phyloP scores from a whole-genome alignment of 2,329 filamentous ascomycete genomes.

The Cyclaneusma minus region DNA sequence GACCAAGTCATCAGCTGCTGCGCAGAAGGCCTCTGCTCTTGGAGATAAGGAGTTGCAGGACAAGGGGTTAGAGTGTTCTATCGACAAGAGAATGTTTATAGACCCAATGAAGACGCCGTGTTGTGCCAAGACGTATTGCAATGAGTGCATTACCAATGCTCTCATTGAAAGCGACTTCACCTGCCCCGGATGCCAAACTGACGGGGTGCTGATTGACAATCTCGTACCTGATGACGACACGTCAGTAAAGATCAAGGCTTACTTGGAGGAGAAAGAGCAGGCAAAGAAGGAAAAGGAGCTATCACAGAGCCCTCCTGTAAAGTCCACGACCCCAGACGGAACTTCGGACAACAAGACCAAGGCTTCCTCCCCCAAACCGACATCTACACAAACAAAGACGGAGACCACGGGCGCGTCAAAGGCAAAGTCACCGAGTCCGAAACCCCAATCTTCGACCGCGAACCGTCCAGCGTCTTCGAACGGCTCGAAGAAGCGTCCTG shows the following conservation, averaged over 20 bases:
- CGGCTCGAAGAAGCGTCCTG: constrained; percentile 62
- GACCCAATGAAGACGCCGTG: constrained; percentile 98
- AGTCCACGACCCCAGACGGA: constrained; percentile 16
- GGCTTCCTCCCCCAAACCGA: constrained; percentile 14
- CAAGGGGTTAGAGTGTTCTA: constrained; percentile 77
- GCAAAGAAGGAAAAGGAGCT: constrained; percentile 23
- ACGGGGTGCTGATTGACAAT: constrained; percentile 87
- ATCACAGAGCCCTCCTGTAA: constrained; percentile 30
- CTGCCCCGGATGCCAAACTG: constrained; percentile 81
- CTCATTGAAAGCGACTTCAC: constrained; percentile 96
- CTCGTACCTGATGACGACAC: constrained; percentile 70
- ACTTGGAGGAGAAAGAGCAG: constrained; percentile 40
- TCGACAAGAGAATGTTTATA: constrained; percentile 97
- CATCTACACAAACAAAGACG: constrained; percentile 13
- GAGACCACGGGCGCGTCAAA: too few species aligned
- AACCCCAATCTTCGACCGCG: constrained; percentile 11
- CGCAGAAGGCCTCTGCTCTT: constrained; percentile 60
- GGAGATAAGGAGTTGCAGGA: constrained; percentile 80
- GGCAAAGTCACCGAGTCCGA: constrained; percentile 17
- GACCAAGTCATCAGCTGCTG: constrained; percentile 69
- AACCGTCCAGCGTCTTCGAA: constrained; percentile 11
- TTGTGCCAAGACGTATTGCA: constrained; percentile 96
- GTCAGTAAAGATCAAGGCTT: constrained; percentile 63
- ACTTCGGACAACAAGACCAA: constrained; percentile 20
- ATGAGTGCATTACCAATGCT: constrained; percentile 98